phyloP scores from a whole-genome alignment of 2,329 filamentous ascomycete genomes.

The Fusarium cyanostomum region DNA sequence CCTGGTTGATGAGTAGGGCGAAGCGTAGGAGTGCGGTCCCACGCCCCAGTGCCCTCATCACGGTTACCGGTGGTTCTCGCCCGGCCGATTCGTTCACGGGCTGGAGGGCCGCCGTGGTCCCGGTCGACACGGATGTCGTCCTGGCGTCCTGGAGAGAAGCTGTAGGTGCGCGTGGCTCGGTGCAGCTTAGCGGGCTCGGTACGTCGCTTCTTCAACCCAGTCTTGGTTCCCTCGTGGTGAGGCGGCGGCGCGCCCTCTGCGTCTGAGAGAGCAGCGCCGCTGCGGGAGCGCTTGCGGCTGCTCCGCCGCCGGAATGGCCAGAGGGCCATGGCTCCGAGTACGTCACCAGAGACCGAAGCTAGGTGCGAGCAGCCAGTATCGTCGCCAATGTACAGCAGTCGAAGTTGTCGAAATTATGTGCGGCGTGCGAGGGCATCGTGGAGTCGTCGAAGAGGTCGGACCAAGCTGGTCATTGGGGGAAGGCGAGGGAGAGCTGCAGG shows the following conservation, averaged over 20 bases:
- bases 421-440: conserved; percentile 45
- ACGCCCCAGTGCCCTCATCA: conserved; percentile 30
- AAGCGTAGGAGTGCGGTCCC: conserved; percentile 58
- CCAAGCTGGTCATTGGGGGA: conserved; percentile 40
- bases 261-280: conserved; percentile 64
- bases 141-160: conserved; percentile 68
- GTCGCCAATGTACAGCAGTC: conserved; percentile 36
- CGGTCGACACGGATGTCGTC: conserved; percentile 60
- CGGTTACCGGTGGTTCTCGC: conserved; percentile 19
- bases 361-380: conserved; percentile 36
- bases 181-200: conserved; percentile 59
- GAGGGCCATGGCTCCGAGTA: conserved; percentile 69
- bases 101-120: conserved; percentile 29
- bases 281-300: conserved; percentile 68
- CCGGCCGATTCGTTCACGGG: conserved; percentile 36
- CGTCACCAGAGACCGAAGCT: conserved; percentile 35
- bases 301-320: conserved; percentile 85
- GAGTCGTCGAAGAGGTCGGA: conserved; percentile 38
- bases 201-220: conserved; percentile 54
- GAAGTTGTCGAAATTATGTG: conserved; percentile 38
- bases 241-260: conserved; percentile 55
- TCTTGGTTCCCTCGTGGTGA: conserved; percentile 47
- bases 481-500: conserved; percentile 31
- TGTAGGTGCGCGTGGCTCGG: conserved; percentile 62
- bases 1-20: conserved; percentile 71